These are phyloP conservation scores for Globisporangium apiculatum DNA, from an alignment of 352 stramenopile species.

Conservation along the genomic window DNA sequence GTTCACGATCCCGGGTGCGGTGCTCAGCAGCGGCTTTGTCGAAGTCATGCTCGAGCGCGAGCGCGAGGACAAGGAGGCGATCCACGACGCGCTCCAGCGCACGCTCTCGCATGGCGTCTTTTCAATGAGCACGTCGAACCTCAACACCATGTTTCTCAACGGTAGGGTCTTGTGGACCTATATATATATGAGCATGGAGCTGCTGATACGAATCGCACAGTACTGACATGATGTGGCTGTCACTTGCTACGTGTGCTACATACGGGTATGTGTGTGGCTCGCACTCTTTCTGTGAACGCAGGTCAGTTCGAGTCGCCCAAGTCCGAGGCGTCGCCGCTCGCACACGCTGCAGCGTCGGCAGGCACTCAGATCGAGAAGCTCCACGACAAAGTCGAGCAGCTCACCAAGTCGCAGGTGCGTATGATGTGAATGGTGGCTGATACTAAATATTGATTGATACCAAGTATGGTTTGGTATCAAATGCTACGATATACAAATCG, in stretches of 20 bases:
- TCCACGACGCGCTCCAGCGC: conserved; percentile 45
- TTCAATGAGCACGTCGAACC: conserved; percentile 27
- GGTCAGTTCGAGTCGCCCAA: conserved; percentile 24
- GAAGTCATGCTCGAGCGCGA: conserved; percentile 83
- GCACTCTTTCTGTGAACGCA: conserved; percentile 2
- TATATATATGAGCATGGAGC: too few species aligned
- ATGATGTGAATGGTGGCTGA: not conserved
- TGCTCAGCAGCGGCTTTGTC: conserved; percentile 75
- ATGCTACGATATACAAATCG: too few species aligned
- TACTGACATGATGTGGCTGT: too few species aligned
- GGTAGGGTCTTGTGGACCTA: conserved; percentile 1
- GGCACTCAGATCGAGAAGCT: conserved; percentile 17
- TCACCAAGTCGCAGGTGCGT: conserved; percentile 46
- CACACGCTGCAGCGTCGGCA: conserved; percentile 13
- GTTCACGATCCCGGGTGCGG: conserved; percentile 77
- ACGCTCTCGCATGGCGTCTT: conserved; percentile 43
- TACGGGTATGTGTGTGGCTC: not conserved
- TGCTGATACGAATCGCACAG: too few species aligned
- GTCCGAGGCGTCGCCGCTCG: conserved; percentile 21
- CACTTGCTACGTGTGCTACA: too few species aligned
- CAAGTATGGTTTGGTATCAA: too few species aligned
- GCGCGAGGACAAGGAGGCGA: conserved; percentile 39
- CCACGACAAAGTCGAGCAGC: conserved; percentile 49
- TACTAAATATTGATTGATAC: not conserved
- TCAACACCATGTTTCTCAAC: conserved; percentile 28